phyloP scores from a whole-genome alignment of 169 alveolate species.

The Cryptosporidium ryanae region DNA sequence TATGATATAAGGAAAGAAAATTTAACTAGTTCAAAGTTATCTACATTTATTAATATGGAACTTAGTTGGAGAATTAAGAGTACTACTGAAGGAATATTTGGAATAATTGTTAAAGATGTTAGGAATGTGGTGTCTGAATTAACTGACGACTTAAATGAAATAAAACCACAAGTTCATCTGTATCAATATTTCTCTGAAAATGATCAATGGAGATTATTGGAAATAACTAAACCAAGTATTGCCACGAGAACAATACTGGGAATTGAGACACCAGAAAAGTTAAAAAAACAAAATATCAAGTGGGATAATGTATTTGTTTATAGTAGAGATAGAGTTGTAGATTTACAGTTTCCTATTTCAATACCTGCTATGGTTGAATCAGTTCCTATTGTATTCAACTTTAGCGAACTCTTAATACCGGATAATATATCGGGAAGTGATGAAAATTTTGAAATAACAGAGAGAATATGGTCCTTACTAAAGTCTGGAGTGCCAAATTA shows the following conservation, averaged over 20 bases:
- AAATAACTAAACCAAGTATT: slow-evolving; percentile 61
- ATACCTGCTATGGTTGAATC: slow-evolving; percentile 75
- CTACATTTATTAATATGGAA: slow-evolving; percentile 75
- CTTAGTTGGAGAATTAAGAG: slow-evolving; percentile 73
- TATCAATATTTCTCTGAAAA: slow-evolving; percentile 66
- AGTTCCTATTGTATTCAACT: slow-evolving; percentile 60
- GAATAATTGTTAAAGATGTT: slow-evolving; percentile 46
- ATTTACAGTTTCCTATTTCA: slow-evolving; percentile 70
- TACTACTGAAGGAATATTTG: slow-evolving; percentile 71
- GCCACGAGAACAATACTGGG: slow-evolving; percentile 73
- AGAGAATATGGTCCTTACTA: slow-evolving; percentile 68
- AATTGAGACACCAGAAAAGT: slow-evolving; percentile 72
- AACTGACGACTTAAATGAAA: slow-evolving; percentile 69
- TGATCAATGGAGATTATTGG: slow-evolving; percentile 73
- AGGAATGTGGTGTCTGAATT: slow-evolving; percentile 64
- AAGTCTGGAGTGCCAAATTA: slow-evolving; percentile 70
- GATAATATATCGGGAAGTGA: slow-evolving; percentile 10
- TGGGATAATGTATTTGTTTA: slow-evolving; percentile 72
- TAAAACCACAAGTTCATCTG: slow-evolving; percentile 63
- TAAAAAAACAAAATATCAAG: slow-evolving; percentile 63
- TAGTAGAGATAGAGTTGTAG: slow-evolving; percentile 66
- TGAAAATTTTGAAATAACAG: slow-evolving; percentile 24
- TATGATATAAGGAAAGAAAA: slow-evolving; percentile 60
- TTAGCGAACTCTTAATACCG: slow-evolving; percentile 33
- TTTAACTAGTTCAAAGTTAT: slow-evolving; percentile 44